Conservation (phyloP, 345 rosid species). For the Citrus maxima region DNA sequence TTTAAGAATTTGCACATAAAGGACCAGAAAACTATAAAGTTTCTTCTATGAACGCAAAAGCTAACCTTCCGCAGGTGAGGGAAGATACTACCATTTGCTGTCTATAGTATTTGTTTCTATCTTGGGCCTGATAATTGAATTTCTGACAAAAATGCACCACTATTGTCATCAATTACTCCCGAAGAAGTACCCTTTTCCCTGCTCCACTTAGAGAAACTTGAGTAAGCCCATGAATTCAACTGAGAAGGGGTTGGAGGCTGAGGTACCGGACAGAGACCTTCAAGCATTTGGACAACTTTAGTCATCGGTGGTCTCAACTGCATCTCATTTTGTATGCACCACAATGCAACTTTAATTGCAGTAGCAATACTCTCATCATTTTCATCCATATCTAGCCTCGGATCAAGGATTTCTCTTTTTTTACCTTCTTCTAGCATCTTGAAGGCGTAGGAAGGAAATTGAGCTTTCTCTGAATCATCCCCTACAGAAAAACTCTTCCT, state of each 20-base stretch:
- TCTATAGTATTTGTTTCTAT: neutral
- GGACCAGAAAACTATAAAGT: neutral
- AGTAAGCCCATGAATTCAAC: slow-evolving; percentile 17
- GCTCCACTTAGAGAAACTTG: slow-evolving; percentile 32
- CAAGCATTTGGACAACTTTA: slow-evolving; percentile 62
- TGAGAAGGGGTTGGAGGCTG: slow-evolving; percentile 30
- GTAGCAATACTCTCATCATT: slow-evolving; percentile 22
- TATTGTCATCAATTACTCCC: slow-evolving; percentile 19
- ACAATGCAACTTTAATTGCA: slow-evolving; percentile 48
- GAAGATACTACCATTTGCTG: neutral
- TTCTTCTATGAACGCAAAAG: neutral
- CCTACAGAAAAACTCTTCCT: slow-evolving; percentile 37
- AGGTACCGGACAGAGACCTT: slow-evolving; percentile 41
- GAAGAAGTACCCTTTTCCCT: slow-evolving; percentile 28
- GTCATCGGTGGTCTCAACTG: slow-evolving; percentile 48
- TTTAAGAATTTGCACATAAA: neutral
- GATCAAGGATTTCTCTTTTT: slow-evolving; percentile 37
- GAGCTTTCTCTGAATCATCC: slow-evolving; percentile 32
- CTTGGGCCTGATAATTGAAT: slow-evolving; percentile 47
- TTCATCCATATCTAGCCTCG: slow-evolving; percentile 24
- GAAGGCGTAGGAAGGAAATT: slow-evolving; percentile 45
- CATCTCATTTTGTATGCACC: slow-evolving; percentile 59
- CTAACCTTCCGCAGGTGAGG: neutral
- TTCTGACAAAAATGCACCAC: slow-evolving; percentile 33
- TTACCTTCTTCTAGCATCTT: slow-evolving; percentile 48